Percentiles rank a stretch among this genome's conserved stretches.
phyloP scores from a whole-genome alignment of 2,329 filamentous ascomycete genomes.

The Arthrobotrys conoides region DNA sequence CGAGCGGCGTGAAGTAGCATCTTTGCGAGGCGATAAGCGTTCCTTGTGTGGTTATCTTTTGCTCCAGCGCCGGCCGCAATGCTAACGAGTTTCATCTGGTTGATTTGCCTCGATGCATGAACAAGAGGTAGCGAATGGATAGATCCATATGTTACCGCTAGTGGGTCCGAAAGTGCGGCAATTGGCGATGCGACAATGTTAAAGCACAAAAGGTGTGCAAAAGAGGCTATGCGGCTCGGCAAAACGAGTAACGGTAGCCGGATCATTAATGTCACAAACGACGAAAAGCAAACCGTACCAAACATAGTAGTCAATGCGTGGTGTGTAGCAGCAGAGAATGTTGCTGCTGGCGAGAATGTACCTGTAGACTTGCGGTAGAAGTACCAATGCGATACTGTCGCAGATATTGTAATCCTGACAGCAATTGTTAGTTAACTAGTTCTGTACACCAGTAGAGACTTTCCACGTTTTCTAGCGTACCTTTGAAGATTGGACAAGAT shows the following conservation, averaged over 20 bases:
- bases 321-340: constrained; percentile 84
- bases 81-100: constrained; percentile 83
- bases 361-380: constrained; percentile 91
- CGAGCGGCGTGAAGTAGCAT: constrained; percentile 90
- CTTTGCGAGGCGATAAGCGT: constrained; percentile 87
- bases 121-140: constrained; percentile 90
- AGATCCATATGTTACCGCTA: constrained; percentile 91
- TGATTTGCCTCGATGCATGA: constrained; percentile 82
- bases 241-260: constrained; percentile 88
- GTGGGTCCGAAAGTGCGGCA: constrained; percentile 86
- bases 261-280: constrained; percentile 82
- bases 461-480: constrained; percentile 42
- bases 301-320: constrained; percentile 90
- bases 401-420: constrained; percentile 83
- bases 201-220: constrained; percentile 78
- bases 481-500: constrained; percentile 88
- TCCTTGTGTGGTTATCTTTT: constrained; percentile 66
- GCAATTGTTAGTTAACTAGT: constrained; percentile 14
- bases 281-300: constrained; percentile 91
- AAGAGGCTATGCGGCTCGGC: constrained; percentile 76
- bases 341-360: constrained; percentile 80
- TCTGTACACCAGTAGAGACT: not conserved
- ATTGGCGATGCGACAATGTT: constrained; percentile 88
- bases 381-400: constrained; percentile 98
- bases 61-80: constrained; percentile 69